Base-by-base conservation (phyloP, 2,329 filamentous ascomycete species). In the Paraphaeosphaeria sporulosa region DNA sequence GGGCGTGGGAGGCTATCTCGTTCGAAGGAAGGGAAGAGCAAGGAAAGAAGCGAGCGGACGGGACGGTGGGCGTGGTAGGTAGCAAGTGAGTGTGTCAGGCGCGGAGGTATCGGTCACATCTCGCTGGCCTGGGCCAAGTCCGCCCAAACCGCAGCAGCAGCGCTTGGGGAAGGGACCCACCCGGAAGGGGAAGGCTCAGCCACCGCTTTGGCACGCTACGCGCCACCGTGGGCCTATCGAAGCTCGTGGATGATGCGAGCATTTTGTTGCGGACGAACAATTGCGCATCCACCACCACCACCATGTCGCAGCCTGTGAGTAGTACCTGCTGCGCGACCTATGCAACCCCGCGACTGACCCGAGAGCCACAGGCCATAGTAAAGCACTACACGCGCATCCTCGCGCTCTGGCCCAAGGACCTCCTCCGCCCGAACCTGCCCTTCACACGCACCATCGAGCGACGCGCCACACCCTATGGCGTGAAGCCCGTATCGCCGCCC, bases 341-440 rank as follows among this genome's bases (percentile, higher is more conserved):
- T 15, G 13, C 21, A 15, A 9, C 27, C 12, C 34, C 13, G 17
- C 7, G 38, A 54, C 58, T 60, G 10, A 55, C 23, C 17, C 21
- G 25, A 13, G 6, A 10, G 4, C 42, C n/a, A 68, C 66, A 74
- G 70, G 66, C 58, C 48, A 75, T 82, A 66, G 67, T 76, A 67
- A 79, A 79, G 59, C 82, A 85, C 72, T 85, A 85, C 75, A 72
- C 79, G 13, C 82, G 83, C 69, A 78, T 84, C 66, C 73, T 83
- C 57, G 62, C 74, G 58, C 78, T 78, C 70, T 85, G 83, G 83
- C 83, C 83, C 27, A 76, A 76, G 60, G 83, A 85, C 71, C 68
- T 73, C 42, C 79, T 85, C 40, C 82, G 83, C 27, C 83, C 83
- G 15, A 77, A 79, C 61, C 71, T 81, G 55, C 74, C 77, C 64